phyloP scores from a whole-genome alignment of 2,329 filamentous ascomycete genomes.

The Coniella vitis region DNA sequence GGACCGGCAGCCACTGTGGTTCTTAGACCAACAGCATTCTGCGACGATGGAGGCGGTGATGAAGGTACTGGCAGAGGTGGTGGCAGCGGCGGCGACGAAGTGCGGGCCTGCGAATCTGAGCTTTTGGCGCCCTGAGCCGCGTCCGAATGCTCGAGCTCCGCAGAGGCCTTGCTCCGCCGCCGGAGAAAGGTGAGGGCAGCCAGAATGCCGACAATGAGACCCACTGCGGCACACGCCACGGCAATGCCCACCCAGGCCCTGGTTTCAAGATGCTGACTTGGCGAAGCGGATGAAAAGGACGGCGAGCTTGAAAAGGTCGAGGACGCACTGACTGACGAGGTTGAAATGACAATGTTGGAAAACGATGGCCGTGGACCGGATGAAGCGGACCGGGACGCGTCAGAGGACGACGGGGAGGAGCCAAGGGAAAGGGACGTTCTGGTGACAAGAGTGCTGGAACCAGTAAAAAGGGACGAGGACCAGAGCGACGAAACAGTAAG shows the following conservation, averaged over 20 bases:
- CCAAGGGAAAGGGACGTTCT: background rate
- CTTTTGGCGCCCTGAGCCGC: background rate
- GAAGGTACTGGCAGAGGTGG: background rate
- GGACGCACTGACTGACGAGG: background rate
- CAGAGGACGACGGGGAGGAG: background rate
- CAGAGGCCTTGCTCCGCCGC: constrained; percentile 10
- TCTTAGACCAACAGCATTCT: no score
- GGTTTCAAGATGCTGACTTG: constrained; percentile 7
- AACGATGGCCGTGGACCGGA: background rate
- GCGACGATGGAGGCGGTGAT: background rate
- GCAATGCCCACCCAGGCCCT: constrained; percentile 24
- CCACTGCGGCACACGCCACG: constrained; percentile 24
- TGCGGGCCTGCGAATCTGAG: background rate
- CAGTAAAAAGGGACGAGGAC: background rate
- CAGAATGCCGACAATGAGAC: constrained; percentile 22
- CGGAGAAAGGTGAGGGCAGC: constrained; percentile 23
- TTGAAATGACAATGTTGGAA: background rate
- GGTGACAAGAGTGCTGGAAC: background rate
- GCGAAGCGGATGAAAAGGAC: background rate
- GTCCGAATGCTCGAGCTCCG: background rate
- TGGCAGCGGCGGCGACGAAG: constrained; percentile 9
- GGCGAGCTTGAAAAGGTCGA: background rate
- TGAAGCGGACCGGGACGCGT: background rate
- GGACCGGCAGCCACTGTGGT: background rate
- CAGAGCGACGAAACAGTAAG: background rate